These are phyloP conservation scores for Eucalyptus curtisii DNA, from an alignment of 345 rosid genomes.

Conservation along the genomic window DNA sequence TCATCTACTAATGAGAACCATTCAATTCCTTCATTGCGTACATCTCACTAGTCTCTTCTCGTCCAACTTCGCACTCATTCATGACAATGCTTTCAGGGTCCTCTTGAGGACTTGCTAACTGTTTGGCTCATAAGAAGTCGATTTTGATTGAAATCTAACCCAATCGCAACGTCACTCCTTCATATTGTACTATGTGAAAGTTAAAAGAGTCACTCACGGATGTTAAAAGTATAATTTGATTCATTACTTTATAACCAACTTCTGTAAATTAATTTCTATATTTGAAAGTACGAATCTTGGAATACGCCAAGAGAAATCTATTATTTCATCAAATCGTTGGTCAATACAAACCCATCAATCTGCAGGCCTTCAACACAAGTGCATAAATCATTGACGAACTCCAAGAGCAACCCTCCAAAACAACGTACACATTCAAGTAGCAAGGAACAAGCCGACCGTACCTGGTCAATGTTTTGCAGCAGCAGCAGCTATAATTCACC, in stretches of 20 bases:
- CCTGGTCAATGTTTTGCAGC: neutral
- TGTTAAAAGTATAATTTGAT: neutral
- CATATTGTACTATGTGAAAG: neutral
- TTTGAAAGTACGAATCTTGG: neutral
- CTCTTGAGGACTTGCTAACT: neutral
- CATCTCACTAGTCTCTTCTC: neutral
- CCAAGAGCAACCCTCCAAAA: neutral
- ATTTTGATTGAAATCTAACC: neutral
- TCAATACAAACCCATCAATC: neutral
- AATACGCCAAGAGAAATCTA: neutral
- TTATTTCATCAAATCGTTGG: neutral
- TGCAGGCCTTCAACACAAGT: neutral
- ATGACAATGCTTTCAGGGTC: neutral
- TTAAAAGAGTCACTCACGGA: fast-evolving
- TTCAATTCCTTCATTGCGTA: neutral
- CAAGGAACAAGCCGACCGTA: neutral
- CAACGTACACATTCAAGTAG: neutral
- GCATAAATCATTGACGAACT: neutral
- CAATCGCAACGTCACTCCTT: fast-evolving
- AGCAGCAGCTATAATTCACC: neutral
- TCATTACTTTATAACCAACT: neutral
- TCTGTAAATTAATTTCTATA: neutral
- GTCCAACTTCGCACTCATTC: neutral
- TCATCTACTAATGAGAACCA: neutral
- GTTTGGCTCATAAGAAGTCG: neutral